Base-by-base conservation (phyloP, 2,329 filamentous ascomycete genomes). In the Fusarium sp. region DNA sequence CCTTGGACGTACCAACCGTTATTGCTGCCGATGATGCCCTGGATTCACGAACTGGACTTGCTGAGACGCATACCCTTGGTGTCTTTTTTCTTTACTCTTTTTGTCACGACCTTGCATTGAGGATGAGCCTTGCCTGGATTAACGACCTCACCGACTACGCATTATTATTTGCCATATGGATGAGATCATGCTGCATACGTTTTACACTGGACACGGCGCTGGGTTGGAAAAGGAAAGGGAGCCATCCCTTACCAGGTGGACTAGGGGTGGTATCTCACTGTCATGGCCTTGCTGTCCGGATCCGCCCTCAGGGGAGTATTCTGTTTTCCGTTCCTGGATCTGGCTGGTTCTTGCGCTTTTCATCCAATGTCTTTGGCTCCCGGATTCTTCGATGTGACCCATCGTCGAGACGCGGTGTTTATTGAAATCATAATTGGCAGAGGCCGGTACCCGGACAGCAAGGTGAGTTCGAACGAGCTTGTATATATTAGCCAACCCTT, bases 401-500 rank as follows among this genome's bases (percentile, higher is more conserved):
- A 69, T 71, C 68, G 61, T 73, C 19, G 65, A 74, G 56, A 69
- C 61, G 59, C 67, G 64, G 67, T 63, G 67, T 64, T 61, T 60
- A 55, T 69, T 67, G 67, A 69, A 57, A 68, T 75, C 71, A 75
- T 75, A 73, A 76, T 71, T 71, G 71, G 69, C 67, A 71, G 67
- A 68, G 71, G 78, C 76, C 75, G 74, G 76, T 74, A 76, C 81
- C 82, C 76, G 82, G 83, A 83, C 83, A 85, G 83, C 83, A 80
- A 83, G 83, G 83, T 85, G 79, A 84, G 83, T 81, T 71, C 73
- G 74, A 77, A 60, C 33, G 78, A 80, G 80, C 81, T 80, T 85
- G 83, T 85, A 84, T 82, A 84, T 85, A 83, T 79, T 78, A 78
- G 77, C 79, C 79, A 82, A 79, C 75, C 77, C 71, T 73, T 67